Percentiles rank a stretch among this genome's conserved stretches.
Evolutionary conservation across 2,329 filamentous ascomycete genomes (phyloP).

Genomic region (Neobulgaria alba): DNA sequence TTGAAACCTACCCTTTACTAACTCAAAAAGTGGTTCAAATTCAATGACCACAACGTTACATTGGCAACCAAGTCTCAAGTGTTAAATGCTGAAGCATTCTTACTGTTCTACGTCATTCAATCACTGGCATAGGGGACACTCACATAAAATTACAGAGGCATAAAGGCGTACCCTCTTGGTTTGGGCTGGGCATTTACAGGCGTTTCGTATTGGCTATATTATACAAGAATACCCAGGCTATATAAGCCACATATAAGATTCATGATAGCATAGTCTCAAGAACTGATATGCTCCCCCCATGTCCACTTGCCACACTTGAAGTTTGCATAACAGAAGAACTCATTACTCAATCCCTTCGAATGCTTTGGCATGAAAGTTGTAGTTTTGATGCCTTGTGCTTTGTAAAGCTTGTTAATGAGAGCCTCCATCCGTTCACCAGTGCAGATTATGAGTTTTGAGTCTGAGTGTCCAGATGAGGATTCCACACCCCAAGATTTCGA

Average conservation of each 20-base stretch:
- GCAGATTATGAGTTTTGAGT: constrained; percentile 49
- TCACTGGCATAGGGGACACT: constrained; percentile 39
- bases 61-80: constrained; percentile 78
- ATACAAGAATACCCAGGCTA: constrained; percentile 6
- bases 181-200: constrained; percentile 5
- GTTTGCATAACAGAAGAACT: constrained; percentile 73
- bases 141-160: no score
- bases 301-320: constrained; percentile 55
- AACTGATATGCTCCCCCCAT: constrained; percentile 22
- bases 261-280: constrained; percentile 4
- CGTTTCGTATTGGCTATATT: constrained; percentile 2
- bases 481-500: constrained; percentile 34
- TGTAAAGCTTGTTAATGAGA: constrained; percentile 60
- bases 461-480: constrained; percentile 2
- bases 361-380: constrained; percentile 64
- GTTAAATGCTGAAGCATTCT: constrained; percentile 75
- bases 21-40: constrained; percentile 73
- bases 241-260: constrained; percentile 1
- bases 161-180: not conserved
- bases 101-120: constrained; percentile 77
- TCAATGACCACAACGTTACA: constrained; percentile 91
- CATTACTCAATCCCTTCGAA: constrained; percentile 66
- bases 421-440: constrained; percentile 70
- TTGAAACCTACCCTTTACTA: not conserved
- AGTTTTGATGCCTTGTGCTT: constrained; percentile 49